Evolutionary conservation across 2,329 filamentous ascomycete species (phyloP).

Genomic region (Colletotrichum cereale): DNA sequence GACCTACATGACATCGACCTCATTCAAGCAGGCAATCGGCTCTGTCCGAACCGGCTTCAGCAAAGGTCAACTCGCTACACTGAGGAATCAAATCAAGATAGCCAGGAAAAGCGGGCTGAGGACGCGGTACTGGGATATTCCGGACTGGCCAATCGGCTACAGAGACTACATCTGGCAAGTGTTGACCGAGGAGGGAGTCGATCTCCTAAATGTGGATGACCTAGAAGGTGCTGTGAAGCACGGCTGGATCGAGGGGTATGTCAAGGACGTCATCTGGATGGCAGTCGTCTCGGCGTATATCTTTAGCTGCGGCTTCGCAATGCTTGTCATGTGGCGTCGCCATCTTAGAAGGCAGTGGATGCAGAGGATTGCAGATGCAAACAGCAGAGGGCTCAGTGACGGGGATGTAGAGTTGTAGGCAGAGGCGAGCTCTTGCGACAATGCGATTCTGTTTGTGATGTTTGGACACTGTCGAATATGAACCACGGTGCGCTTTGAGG

Average conservation of each 20-base stretch:
- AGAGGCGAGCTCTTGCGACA: constrained; percentile 39
- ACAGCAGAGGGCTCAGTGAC: background rate
- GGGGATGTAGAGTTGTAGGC: too few relatives aligned
- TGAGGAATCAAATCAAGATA: constrained; percentile 59
- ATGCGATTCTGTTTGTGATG: too few relatives aligned
- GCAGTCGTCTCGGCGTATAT: background rate
- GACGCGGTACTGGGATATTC: constrained; percentile 71
- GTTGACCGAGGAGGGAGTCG: constrained; percentile 67
- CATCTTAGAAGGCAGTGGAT: background rate
- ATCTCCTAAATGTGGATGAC: constrained; percentile 73
- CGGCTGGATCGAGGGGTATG: background rate
- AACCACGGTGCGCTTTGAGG: too few relatives aligned
- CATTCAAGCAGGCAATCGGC: constrained; percentile 67
- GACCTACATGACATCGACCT: constrained; percentile 72
- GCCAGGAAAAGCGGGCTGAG: constrained; percentile 67
- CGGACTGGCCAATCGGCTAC: constrained; percentile 65
- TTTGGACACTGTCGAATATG: too few relatives aligned
- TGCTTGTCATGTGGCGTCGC: background rate
- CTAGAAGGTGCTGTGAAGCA: constrained; percentile 48
- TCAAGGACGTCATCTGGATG: background rate
- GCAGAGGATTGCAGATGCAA: constrained; percentile 39
- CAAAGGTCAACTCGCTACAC: constrained; percentile 55
- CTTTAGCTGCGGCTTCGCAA: background rate
- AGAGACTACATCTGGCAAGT: constrained; percentile 69
- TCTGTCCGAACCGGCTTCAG: constrained; percentile 60